Conservation (phyloP, 495 filamentous ascomycete genomes). For the Penicillium cinerascens region DNA sequence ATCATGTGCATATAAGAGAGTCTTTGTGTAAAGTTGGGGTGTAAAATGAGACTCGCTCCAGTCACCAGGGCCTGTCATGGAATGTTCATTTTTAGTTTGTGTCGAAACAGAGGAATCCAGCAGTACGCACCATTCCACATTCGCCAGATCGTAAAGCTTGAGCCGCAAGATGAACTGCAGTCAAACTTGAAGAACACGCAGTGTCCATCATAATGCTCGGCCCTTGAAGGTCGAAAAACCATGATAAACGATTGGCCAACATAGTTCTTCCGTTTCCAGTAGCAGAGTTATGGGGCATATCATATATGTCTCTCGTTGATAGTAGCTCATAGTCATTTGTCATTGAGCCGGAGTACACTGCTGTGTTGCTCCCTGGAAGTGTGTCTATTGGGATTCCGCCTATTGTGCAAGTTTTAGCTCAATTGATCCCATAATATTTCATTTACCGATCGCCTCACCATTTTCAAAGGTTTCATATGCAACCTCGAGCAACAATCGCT, state of each 20-base stretch:
- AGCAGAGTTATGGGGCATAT: constrained; percentile 27
- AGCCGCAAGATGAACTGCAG: constrained; percentile 35
- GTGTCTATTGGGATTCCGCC: constrained; percentile 33
- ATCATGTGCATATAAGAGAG: constrained; percentile 28
- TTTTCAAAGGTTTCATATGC: constrained; percentile 49
- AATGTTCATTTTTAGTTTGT: neutral
- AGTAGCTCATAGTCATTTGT: constrained; percentile 44
- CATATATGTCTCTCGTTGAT: constrained; percentile 34
- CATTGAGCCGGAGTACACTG: constrained; percentile 43
- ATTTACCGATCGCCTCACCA: constrained; percentile 2
- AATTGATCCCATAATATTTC: neutral
- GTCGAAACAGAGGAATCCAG: neutral
- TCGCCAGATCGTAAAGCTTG: constrained; percentile 38
- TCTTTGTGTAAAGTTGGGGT: constrained; percentile 24
- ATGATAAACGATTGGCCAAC: constrained; percentile 41
- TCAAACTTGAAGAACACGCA: constrained; percentile 41
- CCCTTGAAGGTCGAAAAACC: constrained; percentile 40
- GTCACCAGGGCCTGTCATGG: constrained; percentile 25
- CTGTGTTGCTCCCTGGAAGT: constrained; percentile 43
- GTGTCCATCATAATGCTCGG: constrained; percentile 41
- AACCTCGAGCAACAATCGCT: constrained; percentile 46
- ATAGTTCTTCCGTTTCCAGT: constrained; percentile 33
- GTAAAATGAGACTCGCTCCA: constrained; percentile 24
- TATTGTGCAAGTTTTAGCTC: constrained; percentile 8
- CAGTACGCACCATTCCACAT: constrained; percentile 27